Evolutionary conservation across 2,329 filamentous ascomycete species (phyloP).

Genomic region (Polytolypa hystricis): DNA sequence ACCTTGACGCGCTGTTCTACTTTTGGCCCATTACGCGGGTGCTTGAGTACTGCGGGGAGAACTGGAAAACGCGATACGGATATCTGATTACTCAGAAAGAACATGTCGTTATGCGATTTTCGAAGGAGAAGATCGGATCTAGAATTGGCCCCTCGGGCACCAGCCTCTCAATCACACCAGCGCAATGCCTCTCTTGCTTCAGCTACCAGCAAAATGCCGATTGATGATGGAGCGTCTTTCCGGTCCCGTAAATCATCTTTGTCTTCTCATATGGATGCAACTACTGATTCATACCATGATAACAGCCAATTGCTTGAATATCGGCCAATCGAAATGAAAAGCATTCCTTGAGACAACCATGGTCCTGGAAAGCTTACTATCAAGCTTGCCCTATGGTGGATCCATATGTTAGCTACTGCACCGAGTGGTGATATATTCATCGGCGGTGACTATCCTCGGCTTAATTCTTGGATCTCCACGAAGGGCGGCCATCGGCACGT

Average conservation of each 20-base stretch:
- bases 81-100: constrained; percentile 4
- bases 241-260: background rate
- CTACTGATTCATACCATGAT: constrained; percentile 1
- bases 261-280: background rate
- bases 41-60: background rate
- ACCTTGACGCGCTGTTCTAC: background rate
- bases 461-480: constrained; percentile 1
- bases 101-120: constrained; percentile 4
- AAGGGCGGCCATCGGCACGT: background rate
- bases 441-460: constrained; percentile 1
- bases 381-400: constrained; percentile 7
- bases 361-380: constrained; percentile 5
- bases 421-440: background rate
- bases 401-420: constrained; percentile 3
- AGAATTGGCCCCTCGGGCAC: too few species aligned
- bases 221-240: background rate
- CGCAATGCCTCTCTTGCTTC: background rate
- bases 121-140: background rate
- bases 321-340: constrained; percentile 2
- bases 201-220: constrained; percentile 1
- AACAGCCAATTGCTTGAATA: background rate
- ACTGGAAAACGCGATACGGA: constrained; percentile 4
- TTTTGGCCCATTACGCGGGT: constrained; percentile 1
- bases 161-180: background rate
- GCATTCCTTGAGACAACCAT: constrained; percentile 2